Evolutionary conservation across 805 yeast species (phyloP).

Genomic region (Yamadazyma scolyti): DNA sequence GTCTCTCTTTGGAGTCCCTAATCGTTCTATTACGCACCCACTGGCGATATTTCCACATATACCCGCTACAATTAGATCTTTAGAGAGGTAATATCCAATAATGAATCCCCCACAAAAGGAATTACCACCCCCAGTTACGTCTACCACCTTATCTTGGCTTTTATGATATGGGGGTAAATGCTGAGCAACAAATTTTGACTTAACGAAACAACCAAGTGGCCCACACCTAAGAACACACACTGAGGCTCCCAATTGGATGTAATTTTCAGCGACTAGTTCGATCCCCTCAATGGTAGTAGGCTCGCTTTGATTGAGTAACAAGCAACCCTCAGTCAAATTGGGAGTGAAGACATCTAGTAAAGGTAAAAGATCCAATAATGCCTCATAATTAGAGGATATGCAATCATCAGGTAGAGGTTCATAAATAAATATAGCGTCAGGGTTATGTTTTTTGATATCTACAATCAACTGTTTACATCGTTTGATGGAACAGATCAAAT

Average conservation of each 20-base stretch:
- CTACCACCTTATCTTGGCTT: conserved; percentile 30
- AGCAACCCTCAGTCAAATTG: conserved; percentile 78
- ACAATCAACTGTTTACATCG: conserved; percentile 51
- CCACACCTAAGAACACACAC: conserved; percentile 77
- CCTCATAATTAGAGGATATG: conserved; percentile 37
- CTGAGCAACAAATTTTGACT: conserved; percentile 19
- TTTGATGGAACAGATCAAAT: conserved; percentile 70
- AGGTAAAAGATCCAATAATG: conserved; percentile 34
- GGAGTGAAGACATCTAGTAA: conserved; percentile 69
- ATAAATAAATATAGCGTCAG: conserved; percentile 54
- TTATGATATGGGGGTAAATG: conserved; percentile 78
- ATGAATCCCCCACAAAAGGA: conserved; percentile 44
- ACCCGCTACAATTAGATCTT: conserved; percentile 53
- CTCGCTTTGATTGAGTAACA: conserved; percentile 44
- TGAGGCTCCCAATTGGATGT: conserved; percentile 6
- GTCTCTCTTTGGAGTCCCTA: conserved; percentile 59
- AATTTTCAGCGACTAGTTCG: conserved; percentile 30
- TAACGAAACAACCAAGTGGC: conserved; percentile 57
- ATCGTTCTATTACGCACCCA: conserved; percentile 74
- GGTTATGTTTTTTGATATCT: conserved; percentile 21
- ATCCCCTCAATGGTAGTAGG: conserved; percentile 26
- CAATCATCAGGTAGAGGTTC: conserved; percentile 88
- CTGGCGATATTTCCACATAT: conserved; percentile 71
- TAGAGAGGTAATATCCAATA: conserved; percentile 52
- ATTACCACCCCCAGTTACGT: conserved; percentile 46